Base-by-base conservation (phyloP, 495 filamentous ascomycete genomes). In the Evansstolkia leycettana region DNA sequence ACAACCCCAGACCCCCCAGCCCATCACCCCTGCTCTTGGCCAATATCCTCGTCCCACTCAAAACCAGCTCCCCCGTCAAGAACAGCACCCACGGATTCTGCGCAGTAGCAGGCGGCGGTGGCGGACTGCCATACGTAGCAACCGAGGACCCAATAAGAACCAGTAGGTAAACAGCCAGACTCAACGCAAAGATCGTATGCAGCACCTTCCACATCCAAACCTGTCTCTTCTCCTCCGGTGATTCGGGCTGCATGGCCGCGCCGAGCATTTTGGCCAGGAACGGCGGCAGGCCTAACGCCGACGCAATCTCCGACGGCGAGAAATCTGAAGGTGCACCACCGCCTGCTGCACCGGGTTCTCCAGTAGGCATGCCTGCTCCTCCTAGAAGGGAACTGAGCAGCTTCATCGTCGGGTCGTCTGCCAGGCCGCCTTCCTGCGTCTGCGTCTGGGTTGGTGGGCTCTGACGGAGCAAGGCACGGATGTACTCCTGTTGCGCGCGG, bases 21-120 rank as follows among this genome's bases (percentile, higher is more conserved):
- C 38, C 34, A 51, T 35, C 51, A 58, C 42, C 55, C 62, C 42
- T 46, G 59, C 34, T 62, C 35, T 66, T 70, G 34, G 80, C 25
- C 43, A 86, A 70, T 37, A 76, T 77, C 41, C 83, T 62, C 15
- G 72, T 71, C 6, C 70, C 72, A 41, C 82, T 72, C 43, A 94
- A 51, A 19, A 88, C 42, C 36, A 87, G 54, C 63, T 94, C 84
- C 8, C 75, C 82, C 2, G 84, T 86, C 14, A 81, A 76, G 50
- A 94, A 94, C 36, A 80, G 71, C 46, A 80, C 74, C 58, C 90
- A 94, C 15, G 71, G 66, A 30, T 68, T 72, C 64, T 52, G 70
- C 56, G 37, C 84, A 69, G 42, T 72, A 63, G 65, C 87, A 77
- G 32, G 80, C 57, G 31, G 80, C 64, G 42, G 68, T 60, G 32